phyloP scores from a whole-genome alignment of 2,329 filamentous ascomycete species.

The Botrytis sinoallii region DNA sequence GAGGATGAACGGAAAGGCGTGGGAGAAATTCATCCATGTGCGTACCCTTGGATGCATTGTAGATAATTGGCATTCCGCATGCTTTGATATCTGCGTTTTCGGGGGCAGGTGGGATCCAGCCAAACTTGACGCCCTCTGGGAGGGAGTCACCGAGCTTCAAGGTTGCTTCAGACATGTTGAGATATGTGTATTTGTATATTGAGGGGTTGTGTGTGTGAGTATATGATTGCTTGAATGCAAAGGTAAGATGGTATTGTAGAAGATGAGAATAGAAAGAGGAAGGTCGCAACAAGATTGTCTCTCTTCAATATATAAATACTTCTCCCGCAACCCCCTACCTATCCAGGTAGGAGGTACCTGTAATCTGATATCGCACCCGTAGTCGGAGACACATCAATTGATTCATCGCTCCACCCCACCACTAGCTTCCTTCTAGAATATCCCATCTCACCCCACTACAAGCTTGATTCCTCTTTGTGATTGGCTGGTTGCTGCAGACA shows the following conservation, averaged over 20 bases:
- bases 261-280: not conserved
- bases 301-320: slow-evolving; percentile 1
- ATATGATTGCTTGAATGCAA: not conserved
- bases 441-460: not conserved
- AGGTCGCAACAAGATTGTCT: not conserved
- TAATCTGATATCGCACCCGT: slow-evolving; percentile 5
- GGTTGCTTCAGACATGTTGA: slow-evolving; percentile 28
- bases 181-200: not conserved
- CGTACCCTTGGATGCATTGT: slow-evolving; percentile 72
- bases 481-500: not conserved
- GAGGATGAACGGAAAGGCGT: not conserved
- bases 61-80: slow-evolving; percentile 76
- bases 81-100: slow-evolving; percentile 66
- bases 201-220: not conserved
- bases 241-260: no score
- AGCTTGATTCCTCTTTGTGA: not conserved
- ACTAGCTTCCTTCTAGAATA: not conserved
- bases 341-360: not conserved
- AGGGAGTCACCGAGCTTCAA: slow-evolving; percentile 73
- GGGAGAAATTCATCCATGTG: not conserved
- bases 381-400: slow-evolving; percentile 1
- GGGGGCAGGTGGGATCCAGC: slow-evolving; percentile 73
- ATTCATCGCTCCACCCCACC: slow-evolving; percentile 2
- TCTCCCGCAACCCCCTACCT: not conserved
- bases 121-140: slow-evolving; percentile 77